These are phyloP conservation scores for Paracoccidioides lutzii DNA, from an alignment of 2,329 filamentous ascomycete species.

Conservation along the genomic window DNA sequence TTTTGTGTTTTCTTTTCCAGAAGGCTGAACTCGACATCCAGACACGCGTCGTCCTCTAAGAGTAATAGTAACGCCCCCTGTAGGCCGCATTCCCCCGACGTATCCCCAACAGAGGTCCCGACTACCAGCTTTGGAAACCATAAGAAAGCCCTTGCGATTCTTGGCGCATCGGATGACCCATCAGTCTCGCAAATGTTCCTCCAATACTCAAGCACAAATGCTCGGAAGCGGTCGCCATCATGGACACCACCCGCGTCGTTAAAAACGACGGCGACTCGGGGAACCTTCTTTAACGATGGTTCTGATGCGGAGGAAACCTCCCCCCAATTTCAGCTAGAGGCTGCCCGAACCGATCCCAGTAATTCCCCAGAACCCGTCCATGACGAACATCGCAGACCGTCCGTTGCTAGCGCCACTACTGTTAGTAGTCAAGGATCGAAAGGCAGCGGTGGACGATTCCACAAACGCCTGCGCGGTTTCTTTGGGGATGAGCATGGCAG, in stretches of 20 bases:
- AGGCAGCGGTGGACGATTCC: slow-evolving; percentile 53
- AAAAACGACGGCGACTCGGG: slow-evolving; percentile 16
- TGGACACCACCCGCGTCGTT: slow-evolving; percentile 9
- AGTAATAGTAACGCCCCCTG: not conserved
- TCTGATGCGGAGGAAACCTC: slow-evolving; percentile 26
- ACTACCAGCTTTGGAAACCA: slow-evolving; percentile 20
- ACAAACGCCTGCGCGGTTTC: slow-evolving; percentile 77
- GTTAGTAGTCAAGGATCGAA: slow-evolving; percentile 77
- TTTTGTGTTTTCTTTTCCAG: not conserved
- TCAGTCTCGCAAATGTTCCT: not conserved
- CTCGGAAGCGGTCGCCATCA: not conserved
- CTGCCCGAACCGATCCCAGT: slow-evolving; percentile 39
- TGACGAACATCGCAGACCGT: slow-evolving; percentile 65
- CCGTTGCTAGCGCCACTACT: slow-evolving; percentile 74
- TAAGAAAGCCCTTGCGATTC: slow-evolving; percentile 22
- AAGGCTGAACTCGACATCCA: not conserved
- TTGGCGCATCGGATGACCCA: slow-evolving; percentile 19
- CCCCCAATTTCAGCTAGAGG: slow-evolving; percentile 51
- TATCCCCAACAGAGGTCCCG: not conserved
- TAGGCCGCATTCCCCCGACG: not conserved
- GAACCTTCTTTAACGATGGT: slow-evolving; percentile 27
- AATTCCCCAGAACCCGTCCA: slow-evolving; percentile 51
- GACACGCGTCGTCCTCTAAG: not conserved
- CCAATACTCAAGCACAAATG: not conserved
- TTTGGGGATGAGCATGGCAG: slow-evolving; percentile 76